Percentiles rank a stretch among this genome's conserved stretches.
Evolutionary conservation across 2,329 filamentous ascomycete species (phyloP).

Genomic region (Penicillium sp.): DNA sequence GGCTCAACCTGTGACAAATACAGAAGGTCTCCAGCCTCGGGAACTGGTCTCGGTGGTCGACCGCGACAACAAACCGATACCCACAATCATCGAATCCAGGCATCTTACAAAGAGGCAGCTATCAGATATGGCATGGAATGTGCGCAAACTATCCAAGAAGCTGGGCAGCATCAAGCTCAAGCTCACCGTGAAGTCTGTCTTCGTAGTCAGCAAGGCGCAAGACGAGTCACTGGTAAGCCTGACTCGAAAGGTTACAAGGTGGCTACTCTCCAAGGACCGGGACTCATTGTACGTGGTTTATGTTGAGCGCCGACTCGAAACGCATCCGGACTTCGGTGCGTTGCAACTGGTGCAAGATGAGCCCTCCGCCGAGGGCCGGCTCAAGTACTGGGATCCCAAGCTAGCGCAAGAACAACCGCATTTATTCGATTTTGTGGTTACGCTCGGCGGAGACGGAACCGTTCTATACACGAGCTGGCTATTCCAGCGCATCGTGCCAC

Average conservation of each 20-base stretch:
- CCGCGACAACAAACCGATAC: constrained; percentile 26
- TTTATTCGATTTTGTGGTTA: constrained; percentile 89
- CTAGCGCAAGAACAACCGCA: constrained; percentile 77
- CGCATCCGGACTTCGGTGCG: constrained; percentile 70
- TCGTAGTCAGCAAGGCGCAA: constrained; percentile 87
- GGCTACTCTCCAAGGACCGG: constrained; percentile 72
- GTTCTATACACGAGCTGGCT: constrained; percentile 95
- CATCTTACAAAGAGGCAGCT: constrained; percentile 92
- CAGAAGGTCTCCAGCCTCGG: constrained; percentile 21
- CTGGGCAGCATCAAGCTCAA: constrained; percentile 79
- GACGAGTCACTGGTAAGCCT: constrained; percentile 75
- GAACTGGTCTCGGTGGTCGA: constrained; percentile 27
- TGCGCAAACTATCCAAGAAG: constrained; percentile 82
- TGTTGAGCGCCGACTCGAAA: constrained; percentile 71
- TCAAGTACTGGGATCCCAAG: constrained; percentile 79
- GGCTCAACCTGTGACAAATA: constrained; percentile 16
- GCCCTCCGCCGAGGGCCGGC: constrained; percentile 52
- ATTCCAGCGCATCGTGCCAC: constrained; percentile 92
- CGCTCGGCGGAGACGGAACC: constrained; percentile 91
- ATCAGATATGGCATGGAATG: constrained; percentile 95
- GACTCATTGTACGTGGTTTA: constrained; percentile 71
- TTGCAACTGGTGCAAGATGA: constrained; percentile 65
- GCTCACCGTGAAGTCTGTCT: constrained; percentile 77
- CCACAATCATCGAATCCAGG: constrained; percentile 59
- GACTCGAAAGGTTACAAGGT: constrained; percentile 72